These are phyloP conservation scores for Fusarium haematococcum DNA, from an alignment of 2,329 filamentous ascomycete genomes.

Conservation along the genomic window DNA sequence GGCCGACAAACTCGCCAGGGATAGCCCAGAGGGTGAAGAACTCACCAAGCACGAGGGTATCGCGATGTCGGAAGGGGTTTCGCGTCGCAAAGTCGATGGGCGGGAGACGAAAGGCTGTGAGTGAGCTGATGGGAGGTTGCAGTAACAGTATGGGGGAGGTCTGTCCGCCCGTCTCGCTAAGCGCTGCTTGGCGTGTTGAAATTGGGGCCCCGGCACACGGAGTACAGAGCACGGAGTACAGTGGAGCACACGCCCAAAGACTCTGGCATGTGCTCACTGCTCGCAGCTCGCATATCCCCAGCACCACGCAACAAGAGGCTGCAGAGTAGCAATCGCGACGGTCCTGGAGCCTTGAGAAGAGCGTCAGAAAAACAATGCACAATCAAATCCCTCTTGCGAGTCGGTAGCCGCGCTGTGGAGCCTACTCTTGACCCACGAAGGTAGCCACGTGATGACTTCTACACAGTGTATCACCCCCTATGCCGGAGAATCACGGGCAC, in stretches of 20 bases:
- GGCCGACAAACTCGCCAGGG: conserved; percentile 32
- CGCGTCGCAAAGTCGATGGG: conserved; percentile 42
- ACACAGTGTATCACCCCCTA: conserved; percentile 39
- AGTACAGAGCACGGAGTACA: conserved; percentile 42
- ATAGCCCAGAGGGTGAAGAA: conserved; percentile 31
- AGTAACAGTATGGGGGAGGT: conserved; percentile 42
- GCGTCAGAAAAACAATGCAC: conserved; percentile 29
- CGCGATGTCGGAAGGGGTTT: conserved; percentile 41
- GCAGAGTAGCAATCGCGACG: conserved; percentile 11
- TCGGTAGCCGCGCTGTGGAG: conserved; percentile 40
- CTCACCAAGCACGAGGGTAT: conserved; percentile 43
- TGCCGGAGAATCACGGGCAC: conserved; percentile 33
- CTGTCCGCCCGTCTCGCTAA: conserved; percentile 47
- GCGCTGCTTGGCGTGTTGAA: conserved; percentile 50
- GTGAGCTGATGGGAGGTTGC: conserved; percentile 47
- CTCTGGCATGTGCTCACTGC: conserved; percentile 46
- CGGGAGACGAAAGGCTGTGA: conserved; percentile 33
- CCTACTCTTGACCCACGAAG: conserved; percentile 46
- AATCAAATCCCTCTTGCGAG: conserved; percentile 42
- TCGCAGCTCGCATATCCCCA: conserved; percentile 30
- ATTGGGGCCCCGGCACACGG: conserved; percentile 42
- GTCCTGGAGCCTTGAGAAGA: conserved; percentile 17
- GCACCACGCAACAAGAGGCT: conserved; percentile 32
- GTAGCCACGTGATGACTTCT: conserved; percentile 50
- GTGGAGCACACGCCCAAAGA: conserved; percentile 48